Evolutionary conservation across 78 protist genomes (phyloP), one percentile per base, ranked within the genome.

Genomic region (Bodo saltans): DNA sequence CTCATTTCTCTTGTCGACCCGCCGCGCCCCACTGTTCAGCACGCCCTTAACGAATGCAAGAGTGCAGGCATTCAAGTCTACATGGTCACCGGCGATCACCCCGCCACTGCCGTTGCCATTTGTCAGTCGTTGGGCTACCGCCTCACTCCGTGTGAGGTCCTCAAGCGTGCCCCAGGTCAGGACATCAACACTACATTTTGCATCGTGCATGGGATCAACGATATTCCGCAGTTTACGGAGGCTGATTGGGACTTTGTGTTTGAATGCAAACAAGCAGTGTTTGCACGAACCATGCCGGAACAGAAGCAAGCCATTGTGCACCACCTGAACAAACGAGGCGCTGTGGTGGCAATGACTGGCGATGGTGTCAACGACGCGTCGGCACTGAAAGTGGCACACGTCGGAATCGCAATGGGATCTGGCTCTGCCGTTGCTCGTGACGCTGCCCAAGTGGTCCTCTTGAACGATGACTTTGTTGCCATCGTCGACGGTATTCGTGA

Each of bases 351-450:
- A 21, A 79, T 83, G 42, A 83, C 85, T 29, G 85, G 85, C 8
- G 85, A 83, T 42, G 85, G 85, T 72, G 85, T 83, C 17, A 83
- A 83, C 85, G 85, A 83, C 67, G 41, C 85, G 34, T 79, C 85
- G 39, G 85, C 84, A 2, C 88, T 96, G 30, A 89, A 89, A 72
- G 47, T 78, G 78, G 99, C 99, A 12, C 92, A 96, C 83, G 92
- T 96, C 84, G 97, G 97, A 74, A 87, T 93, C 1, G 93, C 95
- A 38, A 95, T 95, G 97, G 96, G 96, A 75, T 60, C 89, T 28
- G 98, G 98, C 30, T 67, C 91, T 29, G 98, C 90, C 68, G 99
- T 97, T 1, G 89, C 97, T 52, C 93, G 92, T 85, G 96, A 92
- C 79, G 97, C 99, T 3, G 96, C 98, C 0, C 97, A 93, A 88